A percentile compares a stretch with the other conserved stretches of the same genome.
Evolutionary conservation across 192 early-diverging fungal genomes (phyloP).

Genomic region (Linnemannia hyalina): DNA sequence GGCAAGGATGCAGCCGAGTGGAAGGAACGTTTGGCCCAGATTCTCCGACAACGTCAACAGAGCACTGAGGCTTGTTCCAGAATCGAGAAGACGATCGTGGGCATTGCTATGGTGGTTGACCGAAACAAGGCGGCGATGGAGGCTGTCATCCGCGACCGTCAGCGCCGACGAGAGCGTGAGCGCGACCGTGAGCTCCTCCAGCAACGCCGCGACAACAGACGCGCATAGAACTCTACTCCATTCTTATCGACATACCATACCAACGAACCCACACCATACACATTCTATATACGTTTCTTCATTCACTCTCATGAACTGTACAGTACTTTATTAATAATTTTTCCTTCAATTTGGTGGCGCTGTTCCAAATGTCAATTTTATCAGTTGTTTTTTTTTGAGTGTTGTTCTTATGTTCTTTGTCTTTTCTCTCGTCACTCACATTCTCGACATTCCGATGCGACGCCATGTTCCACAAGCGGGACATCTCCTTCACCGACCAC

Average conservation of each 20-base stretch:
- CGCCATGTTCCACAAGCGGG: neutral
- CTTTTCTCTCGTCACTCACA: neutral
- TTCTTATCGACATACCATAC: neutral
- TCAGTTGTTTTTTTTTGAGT: neutral
- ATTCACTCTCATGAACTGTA: neutral
- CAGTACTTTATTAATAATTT: neutral
- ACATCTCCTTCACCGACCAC: neutral
- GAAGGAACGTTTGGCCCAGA: conserved; percentile 49
- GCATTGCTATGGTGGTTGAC: conserved; percentile 32
- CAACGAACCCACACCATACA: neutral
- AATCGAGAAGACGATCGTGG: conserved; percentile 24
- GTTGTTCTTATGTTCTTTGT: too few species aligned
- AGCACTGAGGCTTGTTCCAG: conserved; percentile 27
- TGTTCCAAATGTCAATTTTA: neutral
- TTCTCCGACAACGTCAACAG: conserved; percentile 45
- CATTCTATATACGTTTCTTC: neutral
- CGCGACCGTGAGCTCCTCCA: conserved; percentile 30
- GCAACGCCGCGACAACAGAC: conserved; percentile 9
- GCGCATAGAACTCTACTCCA: neutral
- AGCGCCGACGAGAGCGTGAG: conserved; percentile 38
- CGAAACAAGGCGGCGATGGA: conserved; percentile 49
- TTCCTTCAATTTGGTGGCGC: neutral
- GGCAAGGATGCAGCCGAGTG: conserved; percentile 48
- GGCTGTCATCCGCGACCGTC: conserved; percentile 48
- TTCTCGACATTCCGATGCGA: neutral